Percentiles rank a stretch among this genome's conserved stretches.
These are phyloP conservation scores for Zygosaccharomyces lentus DNA, from an alignment of 805 yeast genomes.

Conservation along the genomic window DNA sequence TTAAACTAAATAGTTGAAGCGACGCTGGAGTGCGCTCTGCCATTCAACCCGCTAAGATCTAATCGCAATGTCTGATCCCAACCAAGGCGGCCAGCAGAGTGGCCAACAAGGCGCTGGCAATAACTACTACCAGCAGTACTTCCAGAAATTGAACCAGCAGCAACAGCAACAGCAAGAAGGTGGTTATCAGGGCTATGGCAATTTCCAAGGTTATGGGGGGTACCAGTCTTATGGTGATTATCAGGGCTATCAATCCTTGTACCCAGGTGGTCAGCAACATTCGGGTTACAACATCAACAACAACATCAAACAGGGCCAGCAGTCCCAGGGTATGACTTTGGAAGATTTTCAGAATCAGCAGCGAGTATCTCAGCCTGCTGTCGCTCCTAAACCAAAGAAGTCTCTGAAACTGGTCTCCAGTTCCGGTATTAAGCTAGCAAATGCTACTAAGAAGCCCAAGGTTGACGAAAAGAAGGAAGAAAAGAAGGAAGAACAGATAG, in stretches of 20 bases:
- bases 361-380: slow-evolving; percentile 5
- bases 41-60: not conserved
- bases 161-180: slow-evolving; percentile 26
- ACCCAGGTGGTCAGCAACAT: slow-evolving; percentile 20
- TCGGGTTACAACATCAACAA: slow-evolving; percentile 21
- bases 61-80: slow-evolving; percentile 18
- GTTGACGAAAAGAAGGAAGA: slow-evolving; percentile 26
- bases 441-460: slow-evolving; percentile 41
- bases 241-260: slow-evolving; percentile 16
- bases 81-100: slow-evolving; percentile 32
- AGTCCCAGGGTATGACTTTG: slow-evolving; percentile 60
- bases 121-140: slow-evolving; percentile 21
- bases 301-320: slow-evolving; percentile 13
- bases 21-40: not conserved
- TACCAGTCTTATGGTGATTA: slow-evolving; percentile 23
- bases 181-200: slow-evolving; percentile 23
- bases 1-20: not conserved
- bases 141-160: slow-evolving; percentile 29
- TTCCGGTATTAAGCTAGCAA: slow-evolving; percentile 60
- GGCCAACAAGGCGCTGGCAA: slow-evolving; percentile 18
- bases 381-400: slow-evolving; percentile 55
- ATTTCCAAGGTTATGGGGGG: slow-evolving; percentile 23
- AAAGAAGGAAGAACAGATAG: slow-evolving; percentile 21
- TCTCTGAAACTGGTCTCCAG: slow-evolving; percentile 63
- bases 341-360: slow-evolving; percentile 65